phyloP scores from a whole-genome alignment of 129 eudicot genomes.

The Saussurea involucrata region DNA sequence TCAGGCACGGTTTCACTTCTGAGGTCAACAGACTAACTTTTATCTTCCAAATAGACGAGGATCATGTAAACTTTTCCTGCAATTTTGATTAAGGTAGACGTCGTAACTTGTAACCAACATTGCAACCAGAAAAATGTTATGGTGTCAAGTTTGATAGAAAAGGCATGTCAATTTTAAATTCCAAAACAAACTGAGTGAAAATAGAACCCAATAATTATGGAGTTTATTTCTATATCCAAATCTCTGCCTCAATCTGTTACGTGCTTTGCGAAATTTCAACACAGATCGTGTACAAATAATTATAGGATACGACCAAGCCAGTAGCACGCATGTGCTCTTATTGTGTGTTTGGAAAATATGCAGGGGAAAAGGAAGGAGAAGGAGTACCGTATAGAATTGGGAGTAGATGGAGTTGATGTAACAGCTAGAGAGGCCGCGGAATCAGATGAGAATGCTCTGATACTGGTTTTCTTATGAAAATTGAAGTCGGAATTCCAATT shows the following conservation, averaged over 20 bases:
- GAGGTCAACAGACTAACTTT: background rate
- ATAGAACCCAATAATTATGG: background rate
- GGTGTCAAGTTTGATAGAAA: background rate
- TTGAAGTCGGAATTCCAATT: background rate
- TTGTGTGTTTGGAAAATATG: background rate
- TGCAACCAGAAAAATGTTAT: background rate
- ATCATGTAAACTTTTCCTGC: background rate
- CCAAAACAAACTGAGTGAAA: background rate
- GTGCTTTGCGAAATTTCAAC: background rate
- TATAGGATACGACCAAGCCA: background rate
- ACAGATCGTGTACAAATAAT: background rate
- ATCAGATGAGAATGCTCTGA: conserved; percentile 27
- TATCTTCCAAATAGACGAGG: background rate
- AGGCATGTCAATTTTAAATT: background rate
- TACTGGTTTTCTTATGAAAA: background rate
- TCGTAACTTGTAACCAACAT: background rate
- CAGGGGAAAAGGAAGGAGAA: background rate
- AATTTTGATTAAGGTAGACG: background rate
- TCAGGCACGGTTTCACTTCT: background rate
- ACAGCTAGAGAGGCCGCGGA: conserved; percentile 33
- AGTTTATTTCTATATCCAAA: background rate
- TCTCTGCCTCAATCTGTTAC: background rate
- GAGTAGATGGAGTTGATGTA: conserved; percentile 8
- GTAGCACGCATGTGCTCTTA: background rate
- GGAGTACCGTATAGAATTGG: conserved; percentile 40